Evolutionary conservation across 148 eudicot genomes (phyloP).

Genomic region (Vaccinium macrocarpon): DNA sequence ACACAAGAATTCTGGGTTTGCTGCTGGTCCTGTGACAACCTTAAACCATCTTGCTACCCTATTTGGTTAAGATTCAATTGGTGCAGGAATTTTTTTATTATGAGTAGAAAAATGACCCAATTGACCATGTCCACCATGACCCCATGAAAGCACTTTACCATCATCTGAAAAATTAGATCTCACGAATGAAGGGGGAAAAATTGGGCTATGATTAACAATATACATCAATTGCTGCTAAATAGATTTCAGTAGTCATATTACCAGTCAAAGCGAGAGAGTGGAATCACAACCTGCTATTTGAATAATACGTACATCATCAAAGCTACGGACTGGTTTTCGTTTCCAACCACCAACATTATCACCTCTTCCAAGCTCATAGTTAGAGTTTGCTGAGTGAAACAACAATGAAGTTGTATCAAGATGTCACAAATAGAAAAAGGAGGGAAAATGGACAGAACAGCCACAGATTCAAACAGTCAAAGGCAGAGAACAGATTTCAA

Average conservation of each 20-base stretch:
- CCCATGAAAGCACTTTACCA: conserved; percentile 89
- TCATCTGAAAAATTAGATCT: conserved; percentile 39
- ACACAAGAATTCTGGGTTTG: too few relatives aligned
- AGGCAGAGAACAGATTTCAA: neutral
- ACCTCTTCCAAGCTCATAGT: conserved; percentile 94
- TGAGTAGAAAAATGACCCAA: conserved; percentile 77
- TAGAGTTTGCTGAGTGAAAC: too few relatives aligned
- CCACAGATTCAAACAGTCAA: neutral
- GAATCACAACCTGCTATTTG: too few relatives aligned
- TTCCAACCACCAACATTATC: conserved; percentile 85
- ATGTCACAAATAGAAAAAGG: neutral
- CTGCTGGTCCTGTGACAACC: too few relatives aligned
- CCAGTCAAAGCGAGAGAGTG: too few relatives aligned
- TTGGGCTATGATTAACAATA: neutral
- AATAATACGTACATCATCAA: conserved; percentile 27
- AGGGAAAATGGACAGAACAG: neutral
- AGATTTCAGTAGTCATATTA: neutral
- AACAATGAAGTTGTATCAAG: neutral
- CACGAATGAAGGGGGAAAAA: neutral
- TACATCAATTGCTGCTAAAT: neutral
- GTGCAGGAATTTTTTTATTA: conserved; percentile 62
- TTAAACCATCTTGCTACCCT: too few relatives aligned
- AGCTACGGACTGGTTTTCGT: conserved; percentile 61
- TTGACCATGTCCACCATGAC: conserved; percentile 94
- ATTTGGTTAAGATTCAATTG: neutral